Evolutionary conservation across 2,329 filamentous ascomycete species (phyloP), one percentile per base, ranked within the genome.

Genomic region (Graphilbum fragrans): DNA sequence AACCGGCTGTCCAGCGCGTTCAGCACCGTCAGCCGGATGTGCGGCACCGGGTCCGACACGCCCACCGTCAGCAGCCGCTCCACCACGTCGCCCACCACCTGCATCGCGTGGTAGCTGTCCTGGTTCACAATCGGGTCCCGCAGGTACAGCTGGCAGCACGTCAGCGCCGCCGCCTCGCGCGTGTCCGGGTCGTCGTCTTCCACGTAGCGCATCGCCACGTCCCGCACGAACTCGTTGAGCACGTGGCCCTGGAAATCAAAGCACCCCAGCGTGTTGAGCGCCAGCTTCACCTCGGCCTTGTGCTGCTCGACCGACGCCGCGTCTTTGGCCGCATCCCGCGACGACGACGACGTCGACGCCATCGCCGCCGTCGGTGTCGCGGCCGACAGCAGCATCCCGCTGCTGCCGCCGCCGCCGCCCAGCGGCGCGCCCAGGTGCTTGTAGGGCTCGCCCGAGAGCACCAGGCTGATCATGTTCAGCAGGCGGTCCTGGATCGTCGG

Each of bases 111-210:
- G 49, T 90, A 86, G 58, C 92, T 96, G 7, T 90, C 95, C 63
- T 99, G 92, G 53, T 94, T 92, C 53, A 98, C 87, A 49, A 98
- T 96, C 0, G 92, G 92, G 57, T 99, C 93, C 52, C 86, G 81
- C 36, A 96, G 85, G 55, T 96, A 96, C 36, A 99, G 75, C 59
- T 99, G 93, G 56, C 93, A 99, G 62, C 92, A 96, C 5, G 93
- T 99, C 46, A 99, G 69, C 16, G 92, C 88, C 3, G 92, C 90
- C 16, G 92, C 92, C 60, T 94, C 90, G 45, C 92, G 79, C 39
- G 94, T 95, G 49, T 93, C 85, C 0, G 86, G 74, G 52, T 94
- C 93, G 51, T 96, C 90, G 48, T 94, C 92, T 52, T 98, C 90
- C 34, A 98, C 90, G 53, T 95, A 99, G 58, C 90, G 92, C 55